Evolutionary conservation across 2,329 filamentous ascomycete species (phyloP).

Genomic region (Trichoderma sp.): DNA sequence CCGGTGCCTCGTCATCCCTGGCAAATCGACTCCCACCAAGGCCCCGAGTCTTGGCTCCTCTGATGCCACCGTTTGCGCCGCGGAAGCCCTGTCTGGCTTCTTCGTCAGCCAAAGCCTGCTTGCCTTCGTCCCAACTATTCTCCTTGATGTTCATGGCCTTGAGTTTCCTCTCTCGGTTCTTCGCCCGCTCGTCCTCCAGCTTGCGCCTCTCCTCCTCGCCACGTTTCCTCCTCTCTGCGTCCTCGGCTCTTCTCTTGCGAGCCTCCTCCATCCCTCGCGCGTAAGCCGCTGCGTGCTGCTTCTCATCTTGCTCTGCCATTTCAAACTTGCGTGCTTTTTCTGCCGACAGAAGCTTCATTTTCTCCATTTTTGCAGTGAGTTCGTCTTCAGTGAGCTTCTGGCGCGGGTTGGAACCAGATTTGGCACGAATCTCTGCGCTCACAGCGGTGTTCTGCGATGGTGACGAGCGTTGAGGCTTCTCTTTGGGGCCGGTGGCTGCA

Average conservation of each 20-base stretch:
- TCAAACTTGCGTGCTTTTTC: conserved; percentile 61
- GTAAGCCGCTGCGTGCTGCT: conserved; percentile 53
- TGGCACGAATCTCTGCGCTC: conserved; percentile 44
- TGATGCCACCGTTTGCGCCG: conserved; percentile 41
- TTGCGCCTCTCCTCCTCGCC: conserved; percentile 52
- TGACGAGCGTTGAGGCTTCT: conserved; percentile 26
- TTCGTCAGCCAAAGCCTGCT: conserved; percentile 45
- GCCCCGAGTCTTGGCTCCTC: conserved; percentile 37
- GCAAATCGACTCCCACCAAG: conserved; percentile 46
- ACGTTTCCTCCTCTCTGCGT: conserved; percentile 50
- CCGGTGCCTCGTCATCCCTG: conserved; percentile 34
- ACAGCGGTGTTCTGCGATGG: conserved; percentile 32
- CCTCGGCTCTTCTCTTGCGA: conserved; percentile 49
- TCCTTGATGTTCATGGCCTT: conserved; percentile 56
- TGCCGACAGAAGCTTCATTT: conserved; percentile 57
- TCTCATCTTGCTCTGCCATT: conserved; percentile 56
- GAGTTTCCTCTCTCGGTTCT: conserved; percentile 60
- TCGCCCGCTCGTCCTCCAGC: conserved; percentile 59
- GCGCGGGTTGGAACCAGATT: conserved; percentile 58
- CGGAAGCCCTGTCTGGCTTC: conserved; percentile 42
- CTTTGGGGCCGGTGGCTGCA: conserved; percentile 32
- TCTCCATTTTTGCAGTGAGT: conserved; percentile 58
- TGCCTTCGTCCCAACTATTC: conserved; percentile 59
- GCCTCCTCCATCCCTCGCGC: conserved; percentile 57
- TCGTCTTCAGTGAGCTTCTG: conserved; percentile 60